A percentile compares a stretch with the other conserved stretches of the same genome.
Conservation (phyloP, 495 filamentous ascomycete genomes). For the Tetracladium setigerum region DNA sequence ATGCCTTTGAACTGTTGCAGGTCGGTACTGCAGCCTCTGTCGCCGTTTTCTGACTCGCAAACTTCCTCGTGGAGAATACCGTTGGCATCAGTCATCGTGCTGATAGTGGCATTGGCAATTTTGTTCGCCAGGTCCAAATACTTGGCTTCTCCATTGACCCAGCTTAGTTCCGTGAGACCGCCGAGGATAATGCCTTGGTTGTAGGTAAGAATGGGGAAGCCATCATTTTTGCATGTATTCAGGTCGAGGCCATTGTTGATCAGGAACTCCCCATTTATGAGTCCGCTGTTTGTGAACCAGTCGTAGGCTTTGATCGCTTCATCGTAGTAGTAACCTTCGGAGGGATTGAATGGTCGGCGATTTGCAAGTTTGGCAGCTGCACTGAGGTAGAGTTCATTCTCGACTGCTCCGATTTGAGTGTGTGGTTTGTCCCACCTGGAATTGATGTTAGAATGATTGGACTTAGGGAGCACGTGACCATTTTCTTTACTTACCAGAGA, state of each 20-base stretch:
- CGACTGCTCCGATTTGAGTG: constrained; percentile 57
- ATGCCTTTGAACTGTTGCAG: constrained; percentile 72
- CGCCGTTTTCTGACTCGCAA: constrained; percentile 44
- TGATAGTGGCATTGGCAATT: constrained; percentile 60
- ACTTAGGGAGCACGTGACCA: background rate
- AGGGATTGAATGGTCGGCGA: constrained; percentile 34
- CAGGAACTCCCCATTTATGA: constrained; percentile 55
- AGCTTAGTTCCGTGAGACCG: constrained; percentile 58
- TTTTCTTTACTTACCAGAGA: constrained; percentile 33
- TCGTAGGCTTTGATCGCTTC: constrained; percentile 52
- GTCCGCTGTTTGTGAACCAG: constrained; percentile 58
- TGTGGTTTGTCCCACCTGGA: constrained; percentile 52
- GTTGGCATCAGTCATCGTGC: constrained; percentile 40
- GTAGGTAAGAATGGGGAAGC: constrained; percentile 57
- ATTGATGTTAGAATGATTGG: background rate
- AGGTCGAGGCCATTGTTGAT: constrained; percentile 65
- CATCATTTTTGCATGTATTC: constrained; percentile 46
- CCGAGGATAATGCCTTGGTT: constrained; percentile 76
- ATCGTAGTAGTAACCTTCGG: constrained; percentile 43
- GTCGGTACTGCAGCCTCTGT: constrained; percentile 40
- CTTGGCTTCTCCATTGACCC: constrained; percentile 27
- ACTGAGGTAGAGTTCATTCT: constrained; percentile 66
- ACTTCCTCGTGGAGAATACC: constrained; percentile 54
- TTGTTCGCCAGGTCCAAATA: constrained; percentile 48
- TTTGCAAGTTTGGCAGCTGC: constrained; percentile 67